Conservation (phyloP, 179 eudicot genomes). For the Amaranthus tricolor region DNA sequence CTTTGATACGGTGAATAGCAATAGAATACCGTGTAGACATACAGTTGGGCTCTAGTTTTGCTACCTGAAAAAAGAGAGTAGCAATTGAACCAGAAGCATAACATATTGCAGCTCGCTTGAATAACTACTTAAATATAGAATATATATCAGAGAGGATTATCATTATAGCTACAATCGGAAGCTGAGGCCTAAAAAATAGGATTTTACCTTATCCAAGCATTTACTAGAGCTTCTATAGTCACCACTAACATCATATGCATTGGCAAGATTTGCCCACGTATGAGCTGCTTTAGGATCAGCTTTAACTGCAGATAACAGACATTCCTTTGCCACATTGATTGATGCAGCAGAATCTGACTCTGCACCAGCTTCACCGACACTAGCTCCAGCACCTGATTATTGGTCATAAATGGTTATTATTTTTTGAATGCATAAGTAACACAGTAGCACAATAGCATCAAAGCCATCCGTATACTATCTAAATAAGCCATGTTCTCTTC, state of each 20-base stretch:
- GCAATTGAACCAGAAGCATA: neutral
- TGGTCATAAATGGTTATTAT: neutral
- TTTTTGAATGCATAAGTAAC: neutral
- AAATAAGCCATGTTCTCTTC: too few relatives aligned
- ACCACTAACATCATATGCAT: conserved; percentile 69
- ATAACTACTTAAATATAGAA: neutral
- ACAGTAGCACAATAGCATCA: conserved; percentile 8
- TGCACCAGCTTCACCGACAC: conserved; percentile 54
- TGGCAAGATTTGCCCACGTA: conserved; percentile 90
- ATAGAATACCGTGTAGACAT: conserved; percentile 84
- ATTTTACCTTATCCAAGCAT: conserved; percentile 85
- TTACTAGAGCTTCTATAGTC: conserved; percentile 77
- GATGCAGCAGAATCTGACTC: conserved; percentile 52
- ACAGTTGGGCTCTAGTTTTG: conserved; percentile 92
- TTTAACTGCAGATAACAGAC: conserved; percentile 75
- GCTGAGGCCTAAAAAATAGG: neutral
- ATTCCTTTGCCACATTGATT: conserved; percentile 78
- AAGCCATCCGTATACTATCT: neutral
- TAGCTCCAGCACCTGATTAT: conserved; percentile 81
- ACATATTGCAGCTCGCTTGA: neutral
- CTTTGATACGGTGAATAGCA: conserved; percentile 84
- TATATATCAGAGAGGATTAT: neutral
- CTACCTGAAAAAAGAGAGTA: conserved; percentile 50
- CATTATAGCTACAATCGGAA: neutral
- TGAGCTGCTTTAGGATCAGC: conserved; percentile 83